Evolutionary conservation across 805 yeast genomes (phyloP).

Genomic region (Kodamaea hsintzibuensis): DNA sequence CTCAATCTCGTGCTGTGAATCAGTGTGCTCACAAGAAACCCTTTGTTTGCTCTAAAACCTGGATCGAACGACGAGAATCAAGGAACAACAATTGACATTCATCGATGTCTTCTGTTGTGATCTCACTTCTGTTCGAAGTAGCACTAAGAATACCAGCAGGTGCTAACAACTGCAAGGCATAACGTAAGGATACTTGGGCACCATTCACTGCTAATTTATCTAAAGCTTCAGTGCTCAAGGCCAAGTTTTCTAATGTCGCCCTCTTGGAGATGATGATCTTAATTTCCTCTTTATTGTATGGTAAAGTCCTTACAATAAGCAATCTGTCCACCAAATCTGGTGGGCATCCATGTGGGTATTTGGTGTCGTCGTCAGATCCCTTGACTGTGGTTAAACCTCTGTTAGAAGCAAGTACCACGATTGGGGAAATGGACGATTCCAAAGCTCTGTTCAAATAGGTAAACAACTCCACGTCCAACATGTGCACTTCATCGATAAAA

Average conservation of each 20-base stretch:
- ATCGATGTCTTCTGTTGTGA: constrained; percentile 69
- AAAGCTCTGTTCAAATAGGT: constrained; percentile 92
- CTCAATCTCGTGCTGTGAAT: neutral
- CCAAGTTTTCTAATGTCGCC: constrained; percentile 72
- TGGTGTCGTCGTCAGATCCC: constrained; percentile 80
- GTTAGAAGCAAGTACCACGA: constrained; percentile 94
- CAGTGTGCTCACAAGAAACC: constrained; percentile 7
- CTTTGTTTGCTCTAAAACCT: constrained; percentile 54
- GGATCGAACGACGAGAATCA: constrained; percentile 81
- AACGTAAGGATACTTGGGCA: constrained; percentile 77
- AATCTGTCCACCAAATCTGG: constrained; percentile 91
- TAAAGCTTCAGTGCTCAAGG: constrained; percentile 67
- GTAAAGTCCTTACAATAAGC: constrained; percentile 86
- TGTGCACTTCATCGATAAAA: constrained; percentile 97
- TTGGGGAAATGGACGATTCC: constrained; percentile 89
- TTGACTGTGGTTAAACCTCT: constrained; percentile 90
- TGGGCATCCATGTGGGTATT: constrained; percentile 96
- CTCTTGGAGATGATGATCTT: constrained; percentile 79
- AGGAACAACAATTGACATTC: constrained; percentile 82
- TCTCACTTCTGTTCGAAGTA: constrained; percentile 69
- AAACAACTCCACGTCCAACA: constrained; percentile 96
- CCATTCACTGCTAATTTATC: constrained; percentile 76
- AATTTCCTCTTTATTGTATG: constrained; percentile 84
- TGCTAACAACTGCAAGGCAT: constrained; percentile 85
- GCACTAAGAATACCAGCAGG: constrained; percentile 86